Conservation (phyloP, 352 stramenopile species). For the Pythium myriotylum region DNA sequence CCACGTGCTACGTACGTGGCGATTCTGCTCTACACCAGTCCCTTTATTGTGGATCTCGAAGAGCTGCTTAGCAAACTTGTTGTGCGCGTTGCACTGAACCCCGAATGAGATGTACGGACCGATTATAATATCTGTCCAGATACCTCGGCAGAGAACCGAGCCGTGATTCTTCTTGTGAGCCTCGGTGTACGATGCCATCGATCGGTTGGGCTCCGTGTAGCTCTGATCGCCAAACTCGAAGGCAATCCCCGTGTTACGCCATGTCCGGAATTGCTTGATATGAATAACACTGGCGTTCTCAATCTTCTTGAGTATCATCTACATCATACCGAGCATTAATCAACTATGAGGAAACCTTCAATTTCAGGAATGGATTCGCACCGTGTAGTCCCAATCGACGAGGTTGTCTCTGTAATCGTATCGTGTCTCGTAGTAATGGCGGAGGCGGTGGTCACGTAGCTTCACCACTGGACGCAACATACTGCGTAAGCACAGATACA, state of each 20-base stretch:
- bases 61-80: slow-evolving; percentile 83
- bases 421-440: slow-evolving; percentile 90
- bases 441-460: slow-evolving; percentile 87
- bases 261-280: slow-evolving; percentile 90
- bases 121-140: slow-evolving; percentile 93
- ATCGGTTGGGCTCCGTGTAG: slow-evolving; percentile 91
- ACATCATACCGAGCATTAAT: neutral
- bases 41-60: slow-evolving; percentile 94
- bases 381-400: slow-evolving; percentile 96
- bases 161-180: slow-evolving; percentile 74
- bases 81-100: slow-evolving; percentile 73
- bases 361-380: slow-evolving; percentile 10
- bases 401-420: slow-evolving; percentile 94
- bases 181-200: slow-evolving; percentile 89
- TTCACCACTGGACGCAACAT: slow-evolving; percentile 44
- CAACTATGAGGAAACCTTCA: neutral
- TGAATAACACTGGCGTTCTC: slow-evolving; percentile 93
- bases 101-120: slow-evolving; percentile 92
- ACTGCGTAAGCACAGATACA: neutral
- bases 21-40: slow-evolving; percentile 93
- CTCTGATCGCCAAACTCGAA: slow-evolving; percentile 95
- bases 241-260: slow-evolving; percentile 91
- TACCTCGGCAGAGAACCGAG: slow-evolving; percentile 78
- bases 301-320: slow-evolving; percentile 86
- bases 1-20: slow-evolving; percentile 59